Evolutionary conservation across 331 rosid species (phyloP), one percentile per base, ranked within the genome.

Genomic region (Pyracantha coccinea): DNA sequence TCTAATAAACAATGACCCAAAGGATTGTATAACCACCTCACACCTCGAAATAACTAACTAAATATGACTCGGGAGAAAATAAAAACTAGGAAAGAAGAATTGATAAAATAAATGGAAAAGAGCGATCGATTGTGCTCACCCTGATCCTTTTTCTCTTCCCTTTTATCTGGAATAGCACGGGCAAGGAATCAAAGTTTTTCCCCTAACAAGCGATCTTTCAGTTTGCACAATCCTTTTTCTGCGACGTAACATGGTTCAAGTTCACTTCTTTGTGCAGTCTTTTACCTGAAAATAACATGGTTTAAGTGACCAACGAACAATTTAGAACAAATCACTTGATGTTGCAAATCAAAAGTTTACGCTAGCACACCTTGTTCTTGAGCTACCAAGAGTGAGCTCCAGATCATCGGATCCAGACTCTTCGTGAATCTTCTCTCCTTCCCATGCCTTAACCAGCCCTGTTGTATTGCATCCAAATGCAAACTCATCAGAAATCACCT

Each of bases 361-460:
- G 4, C 31, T 24, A 68, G 64, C 85, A 17, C 59, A 91, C 97
- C 98, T 89, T 78, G 92, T 83, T 75, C 81, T 91, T 63, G 96
- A 89, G 89, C 78, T 85, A 45, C 98, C 97, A 68, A 93, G 97
- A 80, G 98, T 88, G 76, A 93, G 97, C 83, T 89, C 98, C 44
- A 93, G 86, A 76, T 93, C 98, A 84, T 93, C 98, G 14, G 92
- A 84, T 64, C 91, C 93, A 12, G 66, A 64, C 35, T 80, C 97
- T 81, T 93, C 98, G 19, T 88, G 93, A 75, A 91, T 89, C 81
- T 87, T 86, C 83, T 93, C 96, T 68, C 98, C 97, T 84, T 88
- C 87, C 98, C 97, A 93, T 41, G 98, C 77, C 86, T 86, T 91
- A 72, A 93, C 96, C 54, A 93, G 50, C 44, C 94, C 91, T 47